Conservation (phyloP, 441 rosid species). For the Gossypium schwendimanii region DNA sequence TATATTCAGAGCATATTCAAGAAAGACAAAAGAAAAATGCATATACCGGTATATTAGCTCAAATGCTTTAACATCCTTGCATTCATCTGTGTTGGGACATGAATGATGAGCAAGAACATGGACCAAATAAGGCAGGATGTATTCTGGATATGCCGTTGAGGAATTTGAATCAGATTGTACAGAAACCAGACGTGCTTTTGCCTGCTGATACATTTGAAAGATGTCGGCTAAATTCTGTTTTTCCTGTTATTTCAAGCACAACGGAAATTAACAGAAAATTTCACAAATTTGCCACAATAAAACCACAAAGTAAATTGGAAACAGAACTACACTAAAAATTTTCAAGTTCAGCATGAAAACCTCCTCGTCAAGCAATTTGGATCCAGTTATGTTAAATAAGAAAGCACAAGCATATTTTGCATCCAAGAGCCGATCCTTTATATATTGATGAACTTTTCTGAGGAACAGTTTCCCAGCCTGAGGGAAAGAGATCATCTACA, state of each 20-base stretch:
- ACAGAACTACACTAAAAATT: not conserved
- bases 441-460: conserved; percentile 78
- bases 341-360: conserved; percentile 33
- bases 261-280: conserved; percentile 3
- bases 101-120: conserved; percentile 85
- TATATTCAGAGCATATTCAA: conserved; percentile 7
- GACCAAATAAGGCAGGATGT: conserved; percentile 69
- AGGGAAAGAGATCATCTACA: conserved; percentile 76
- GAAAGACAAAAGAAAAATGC: not conserved
- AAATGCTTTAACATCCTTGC: conserved; percentile 82
- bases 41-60: conserved; percentile 66
- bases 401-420: conserved; percentile 87
- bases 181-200: conserved; percentile 69
- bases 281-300: conserved; percentile 8
- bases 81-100: conserved; percentile 73
- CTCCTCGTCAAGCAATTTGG: conserved; percentile 62
- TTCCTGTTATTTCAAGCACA: conserved; percentile 55
- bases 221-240: conserved; percentile 83
- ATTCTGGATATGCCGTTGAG: conserved; percentile 52
- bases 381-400: conserved; percentile 46
- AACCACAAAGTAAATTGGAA: conserved; percentile 8
- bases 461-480: conserved; percentile 73
- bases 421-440: conserved; percentile 85
- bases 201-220: conserved; percentile 74
- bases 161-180: conserved; percentile 65